Percentiles rank a stretch among this genome's conserved stretches.
phyloP scores from a whole-genome alignment of 306 rosid species.

The Prunus dulcis region DNA sequence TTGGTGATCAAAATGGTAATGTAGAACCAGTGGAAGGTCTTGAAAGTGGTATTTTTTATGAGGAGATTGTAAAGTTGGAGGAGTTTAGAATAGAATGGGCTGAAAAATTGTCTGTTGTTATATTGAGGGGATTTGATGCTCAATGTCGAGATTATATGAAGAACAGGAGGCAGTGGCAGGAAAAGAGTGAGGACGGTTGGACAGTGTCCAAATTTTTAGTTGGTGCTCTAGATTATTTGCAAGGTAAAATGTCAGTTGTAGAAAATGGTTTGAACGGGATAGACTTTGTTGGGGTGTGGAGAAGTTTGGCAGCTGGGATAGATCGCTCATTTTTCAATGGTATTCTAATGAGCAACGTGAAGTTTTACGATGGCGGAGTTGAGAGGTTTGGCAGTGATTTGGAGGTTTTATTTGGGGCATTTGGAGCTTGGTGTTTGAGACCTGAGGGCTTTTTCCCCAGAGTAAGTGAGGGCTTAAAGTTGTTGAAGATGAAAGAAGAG shows the following conservation, averaged over 20 bases:
- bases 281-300: constrained; percentile 82
- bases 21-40: constrained; percentile 34
- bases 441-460: constrained; percentile 86
- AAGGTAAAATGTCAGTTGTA: constrained; percentile 50
- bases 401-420: constrained; percentile 77
- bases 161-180: constrained; percentile 89
- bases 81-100: constrained; percentile 72
- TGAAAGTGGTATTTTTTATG: constrained; percentile 51
- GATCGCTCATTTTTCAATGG: constrained; percentile 60
- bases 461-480: constrained; percentile 64
- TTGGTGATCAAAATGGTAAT: constrained; percentile 16
- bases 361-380: constrained; percentile 62
- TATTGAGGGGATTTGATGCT: constrained; percentile 84
- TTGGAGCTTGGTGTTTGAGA: constrained; percentile 79
- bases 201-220: constrained; percentile 62
- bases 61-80: constrained; percentile 60
- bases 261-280: constrained; percentile 60
- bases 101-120: constrained; percentile 66
- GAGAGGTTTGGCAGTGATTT: constrained; percentile 67
- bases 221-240: constrained; percentile 75
- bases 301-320: constrained; percentile 75
- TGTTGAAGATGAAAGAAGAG: constrained; percentile 62
- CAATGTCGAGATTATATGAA: constrained; percentile 68
- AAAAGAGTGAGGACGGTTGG: constrained; percentile 74
- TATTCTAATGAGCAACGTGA: constrained; percentile 53